These are phyloP conservation scores for Vinca minor DNA, from an alignment of 257 asterid species.

Conservation along the genomic window DNA sequence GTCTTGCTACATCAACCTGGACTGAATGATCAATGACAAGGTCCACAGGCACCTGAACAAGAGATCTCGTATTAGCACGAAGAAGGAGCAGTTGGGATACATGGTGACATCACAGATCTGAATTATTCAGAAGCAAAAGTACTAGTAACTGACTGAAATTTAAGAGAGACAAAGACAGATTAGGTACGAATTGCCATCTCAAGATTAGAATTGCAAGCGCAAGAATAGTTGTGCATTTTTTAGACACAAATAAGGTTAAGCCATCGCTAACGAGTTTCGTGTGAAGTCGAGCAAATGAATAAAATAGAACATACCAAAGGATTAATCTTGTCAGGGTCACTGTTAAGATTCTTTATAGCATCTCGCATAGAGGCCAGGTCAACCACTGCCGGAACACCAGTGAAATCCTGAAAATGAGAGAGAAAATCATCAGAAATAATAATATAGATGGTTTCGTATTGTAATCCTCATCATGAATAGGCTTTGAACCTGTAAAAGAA, in stretches of 20 bases:
- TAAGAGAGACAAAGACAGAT: too few relatives aligned
- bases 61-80: not conserved
- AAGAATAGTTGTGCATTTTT: not conserved
- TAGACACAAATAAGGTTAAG: not conserved
- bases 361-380: constrained; percentile 96
- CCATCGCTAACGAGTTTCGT: not conserved
- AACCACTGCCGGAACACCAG: constrained; percentile 96
- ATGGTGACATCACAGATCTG: not conserved
- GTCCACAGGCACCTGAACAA: constrained; percentile 80
- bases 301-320: constrained; percentile 50
- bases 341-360: constrained; percentile 73
- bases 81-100: not conserved
- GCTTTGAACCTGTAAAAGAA: constrained; percentile 61
- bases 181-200: not conserved
- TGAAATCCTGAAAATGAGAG: constrained; percentile 53
- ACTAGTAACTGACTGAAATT: too few relatives aligned
- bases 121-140: not conserved
- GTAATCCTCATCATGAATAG: constrained; percentile 7
- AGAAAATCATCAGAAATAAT: constrained; percentile 3
- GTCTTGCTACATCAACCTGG: constrained; percentile 85
- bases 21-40: constrained; percentile 94
- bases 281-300: not conserved
- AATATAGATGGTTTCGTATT: not conserved
- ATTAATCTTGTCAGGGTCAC: constrained; percentile 74
- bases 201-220: not conserved